Conservation (phyloP, 1,284 basidiomycete genomes). For the Thelephora terrestris region DNA sequence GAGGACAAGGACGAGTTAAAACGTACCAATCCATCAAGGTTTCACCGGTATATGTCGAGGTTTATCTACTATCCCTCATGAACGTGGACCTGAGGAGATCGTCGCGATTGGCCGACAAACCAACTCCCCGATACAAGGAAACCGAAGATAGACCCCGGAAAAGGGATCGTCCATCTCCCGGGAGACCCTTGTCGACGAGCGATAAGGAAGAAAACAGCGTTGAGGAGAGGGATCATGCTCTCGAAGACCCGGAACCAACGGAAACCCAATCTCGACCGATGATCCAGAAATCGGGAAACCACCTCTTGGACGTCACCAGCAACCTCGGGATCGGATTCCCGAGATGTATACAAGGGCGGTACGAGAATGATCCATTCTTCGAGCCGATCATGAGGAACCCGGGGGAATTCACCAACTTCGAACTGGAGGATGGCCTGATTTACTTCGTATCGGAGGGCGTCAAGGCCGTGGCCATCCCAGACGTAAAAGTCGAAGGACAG, state of each 20-base stretch:
- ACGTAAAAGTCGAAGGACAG: no score
- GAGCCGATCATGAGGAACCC: neutral
- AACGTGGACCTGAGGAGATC: neutral
- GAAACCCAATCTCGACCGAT: no score
- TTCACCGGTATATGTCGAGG: conserved; percentile 4
- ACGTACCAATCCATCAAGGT: no score
- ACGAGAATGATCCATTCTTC: conserved; percentile 5
- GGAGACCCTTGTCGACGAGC: neutral
- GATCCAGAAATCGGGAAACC: no score
- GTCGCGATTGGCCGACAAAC: neutral
- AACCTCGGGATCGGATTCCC: neutral
- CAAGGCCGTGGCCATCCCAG: no score
- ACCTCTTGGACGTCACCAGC: no score
- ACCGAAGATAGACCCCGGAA: neutral
- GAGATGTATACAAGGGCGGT: neutral
- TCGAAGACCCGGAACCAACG: no score
- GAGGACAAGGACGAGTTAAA: no score
- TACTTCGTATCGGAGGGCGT: no score
- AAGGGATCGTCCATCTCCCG: neutral
- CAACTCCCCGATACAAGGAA: neutral
- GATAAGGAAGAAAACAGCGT: no score
- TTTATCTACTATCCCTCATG: neutral
- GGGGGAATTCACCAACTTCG: neutral
- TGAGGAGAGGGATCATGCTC: no score
- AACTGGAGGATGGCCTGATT: neutral